phyloP scores from a whole-genome alignment of 1,139 yeast species.

The Lodderomyces pseudojiufengensis region DNA sequence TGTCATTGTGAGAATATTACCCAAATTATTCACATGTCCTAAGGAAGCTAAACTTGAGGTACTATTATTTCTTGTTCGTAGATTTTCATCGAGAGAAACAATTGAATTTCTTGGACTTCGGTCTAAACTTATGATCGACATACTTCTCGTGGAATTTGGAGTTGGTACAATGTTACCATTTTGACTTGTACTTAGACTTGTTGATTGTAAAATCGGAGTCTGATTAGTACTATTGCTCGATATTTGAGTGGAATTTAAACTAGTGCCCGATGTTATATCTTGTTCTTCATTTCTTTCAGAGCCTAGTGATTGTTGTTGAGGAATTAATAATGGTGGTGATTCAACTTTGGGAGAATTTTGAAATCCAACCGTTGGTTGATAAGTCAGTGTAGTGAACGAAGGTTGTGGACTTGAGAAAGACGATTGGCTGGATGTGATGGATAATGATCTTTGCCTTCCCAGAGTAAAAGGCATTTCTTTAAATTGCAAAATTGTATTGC shows the following conservation, averaged over 20 bases:
- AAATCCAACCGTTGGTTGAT: neutral
- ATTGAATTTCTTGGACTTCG: conserved; percentile 41
- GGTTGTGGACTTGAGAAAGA: conserved; percentile 7
- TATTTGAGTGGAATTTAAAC: neutral
- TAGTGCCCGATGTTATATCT: too few relatives aligned
- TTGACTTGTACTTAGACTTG: conserved; percentile 1
- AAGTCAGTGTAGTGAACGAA: conserved; percentile 1
- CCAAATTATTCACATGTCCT: conserved; percentile 2
- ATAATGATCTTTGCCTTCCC: too few relatives aligned
- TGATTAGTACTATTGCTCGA: neutral
- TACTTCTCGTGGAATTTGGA: conserved; percentile 24
- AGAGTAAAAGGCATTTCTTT: too few relatives aligned
- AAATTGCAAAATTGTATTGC: too few relatives aligned
- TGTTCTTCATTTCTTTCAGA: conserved; percentile 4
- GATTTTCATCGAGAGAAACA: conserved; percentile 36
- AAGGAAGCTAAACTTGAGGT: conserved; percentile 27
- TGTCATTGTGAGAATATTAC: conserved; percentile 1
- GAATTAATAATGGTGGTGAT: neutral
- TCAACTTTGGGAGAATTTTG: neutral
- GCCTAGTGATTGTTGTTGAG: neutral
- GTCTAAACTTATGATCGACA: conserved; percentile 39
- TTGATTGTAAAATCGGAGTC: conserved; percentile 4
- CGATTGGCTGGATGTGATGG: conserved; percentile 26
- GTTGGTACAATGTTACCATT: conserved; percentile 10
- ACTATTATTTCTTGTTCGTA: conserved; percentile 32